Base-by-base conservation (phyloP, 2,329 filamentous ascomycete genomes). In the Arthrocladium fulminans region DNA sequence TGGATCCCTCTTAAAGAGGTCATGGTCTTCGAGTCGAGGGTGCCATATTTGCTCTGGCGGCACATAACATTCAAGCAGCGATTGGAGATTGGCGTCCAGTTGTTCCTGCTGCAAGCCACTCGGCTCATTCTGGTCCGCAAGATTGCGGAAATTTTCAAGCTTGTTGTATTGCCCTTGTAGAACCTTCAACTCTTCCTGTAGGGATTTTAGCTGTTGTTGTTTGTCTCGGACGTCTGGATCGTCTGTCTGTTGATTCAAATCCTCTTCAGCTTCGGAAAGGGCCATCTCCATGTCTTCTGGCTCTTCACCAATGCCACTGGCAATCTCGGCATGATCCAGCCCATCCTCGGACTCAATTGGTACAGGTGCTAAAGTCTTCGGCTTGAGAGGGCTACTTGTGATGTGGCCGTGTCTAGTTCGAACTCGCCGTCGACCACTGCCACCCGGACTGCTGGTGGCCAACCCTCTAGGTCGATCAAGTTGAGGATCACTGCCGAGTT, bases 311-410 rank as follows among this genome's bases (percentile, higher is more conserved):
- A 44, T 32, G 29, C 44, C 46, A 43, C 52, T 39, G 8, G 50
- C 54, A 30, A 38, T 12, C 19, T 54, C 52, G 23, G 45, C 51
- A 38, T 53, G 45, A 12, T 49, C 35, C 29, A 51, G 35, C 17
- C 51, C 51, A 10, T 49, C 48, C 17, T 47, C 41, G 12, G 47
- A 37, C 8, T 54, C 42, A 2, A 38, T 20, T 15, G 12, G 40
- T 20, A 13, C 19, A 39, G 32, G 32, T 42, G 25, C 22, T 15
- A 35, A 34, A 9, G 46, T 39, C 30, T 50, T 54, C 9, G 47
- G 47, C 43, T 60, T 60, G 39, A 60, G 42, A 7, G 58, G 58
- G 44, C 58, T 60, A 45, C 58, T 60, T 10, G 55, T 54, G 13
- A 51, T 25, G 13, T 39, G 37, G 1, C 45, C 42, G 22, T 25